Base-by-base conservation (phyloP, 495 filamentous ascomycete species). In the Neurospora sp. region DNA sequence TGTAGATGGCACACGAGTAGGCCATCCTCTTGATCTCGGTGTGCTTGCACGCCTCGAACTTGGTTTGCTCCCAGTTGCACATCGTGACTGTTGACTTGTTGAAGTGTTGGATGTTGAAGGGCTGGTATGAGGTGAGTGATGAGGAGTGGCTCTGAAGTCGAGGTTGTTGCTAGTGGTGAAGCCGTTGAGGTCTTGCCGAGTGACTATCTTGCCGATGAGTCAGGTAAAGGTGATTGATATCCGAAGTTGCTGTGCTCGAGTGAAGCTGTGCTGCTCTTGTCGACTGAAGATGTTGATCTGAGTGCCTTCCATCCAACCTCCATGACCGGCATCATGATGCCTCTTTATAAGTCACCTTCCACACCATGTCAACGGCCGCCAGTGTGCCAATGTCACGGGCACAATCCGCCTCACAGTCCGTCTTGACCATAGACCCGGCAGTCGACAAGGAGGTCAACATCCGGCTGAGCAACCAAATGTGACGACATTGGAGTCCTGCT, bases 1-100 rank as follows among this genome's bases (percentile, higher is more conserved):
- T 74, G 20, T 76, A 76, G 61, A 76, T 69, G 69, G 68, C 69
- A 45, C 75, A 76, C 9, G 75, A 76, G 75, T 76, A 76, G 8
- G 72, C 70, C 69, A 70, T 69, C 41, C 75, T 69, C 6, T 69
- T 35, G 37, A 65, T 73, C 41, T 73, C 69, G 17, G 37, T 38
- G 69, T 76, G 72, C 0, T 69, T 70, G 73, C 75, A 76, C 10
- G 73, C 73, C 8, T 38, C 20, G 42, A 71, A 76, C 9, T 70
- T 38, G 42, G 69, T 76, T 35, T 74, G 42, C 48, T 76, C 75
- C 75, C 75, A 76, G 59, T 59, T 76, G 69, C 75, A 76, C 75
- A 76, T 76, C 0, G 53, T 65, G 53, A 16, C 53, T 35, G 53
- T 37, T 17, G 53, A 65, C 12, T 27, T 65, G 53, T 35, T 35